These are phyloP conservation scores for Candida michaelii DNA, from an alignment of 805 yeast genomes.

Conservation along the genomic window DNA sequence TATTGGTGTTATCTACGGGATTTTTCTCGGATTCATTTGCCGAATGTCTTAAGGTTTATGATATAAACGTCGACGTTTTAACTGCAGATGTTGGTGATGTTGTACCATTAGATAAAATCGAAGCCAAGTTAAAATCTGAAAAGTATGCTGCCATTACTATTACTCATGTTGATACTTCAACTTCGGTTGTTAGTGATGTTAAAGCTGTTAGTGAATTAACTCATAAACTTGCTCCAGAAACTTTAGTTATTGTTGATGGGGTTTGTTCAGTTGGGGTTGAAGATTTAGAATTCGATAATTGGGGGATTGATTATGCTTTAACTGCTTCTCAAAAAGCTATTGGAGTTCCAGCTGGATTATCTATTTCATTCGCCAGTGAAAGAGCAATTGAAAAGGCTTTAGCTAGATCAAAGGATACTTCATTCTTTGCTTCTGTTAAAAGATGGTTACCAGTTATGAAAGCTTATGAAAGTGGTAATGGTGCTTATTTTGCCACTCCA, in stretches of 20 bases:
- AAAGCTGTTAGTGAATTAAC: conserved; percentile 61
- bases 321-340: conserved; percentile 96
- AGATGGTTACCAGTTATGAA: conserved; percentile 89
- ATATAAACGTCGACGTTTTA: conserved; percentile 71
- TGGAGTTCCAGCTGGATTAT: conserved; percentile 92
- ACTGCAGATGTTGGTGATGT: conserved; percentile 73
- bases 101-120: conserved; percentile 58
- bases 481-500: conserved; percentile 96
- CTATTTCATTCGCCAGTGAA: conserved; percentile 70
- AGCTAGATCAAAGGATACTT: conserved; percentile 44
- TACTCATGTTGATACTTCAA: conserved; percentile 95
- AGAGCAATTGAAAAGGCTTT: conserved; percentile 70
- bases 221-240: conserved; percentile 67
- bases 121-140: conserved; percentile 49
- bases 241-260: conserved; percentile 86
- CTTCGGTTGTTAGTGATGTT: conserved; percentile 84
- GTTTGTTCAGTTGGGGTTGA: conserved; percentile 95
- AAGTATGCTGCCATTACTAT: conserved; percentile 72
- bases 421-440: conserved; percentile 69
- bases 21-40: conserved; percentile 84
- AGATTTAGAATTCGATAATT: conserved; percentile 75
- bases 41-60: conserved; percentile 69
- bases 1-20: conserved; percentile 84
- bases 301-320: conserved; percentile 87
- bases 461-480: conserved; percentile 77